Percentiles rank a stretch among this genome's conserved stretches.
Conservation (phyloP, 2,329 filamentous ascomycete species). For the Tympanopsis confertula region DNA sequence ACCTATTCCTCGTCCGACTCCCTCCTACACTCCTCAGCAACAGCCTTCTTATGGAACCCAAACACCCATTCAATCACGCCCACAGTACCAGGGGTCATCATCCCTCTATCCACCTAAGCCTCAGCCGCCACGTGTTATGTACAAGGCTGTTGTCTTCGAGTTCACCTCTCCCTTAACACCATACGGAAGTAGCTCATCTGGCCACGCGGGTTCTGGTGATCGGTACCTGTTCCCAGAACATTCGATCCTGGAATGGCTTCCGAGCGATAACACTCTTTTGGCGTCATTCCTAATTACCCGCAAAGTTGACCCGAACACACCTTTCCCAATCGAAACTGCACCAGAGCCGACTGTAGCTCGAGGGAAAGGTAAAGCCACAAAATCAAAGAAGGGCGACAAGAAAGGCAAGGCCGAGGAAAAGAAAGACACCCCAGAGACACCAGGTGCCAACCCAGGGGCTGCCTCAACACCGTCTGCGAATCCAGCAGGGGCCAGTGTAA, state of each 20-base stretch:
- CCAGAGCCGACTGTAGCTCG: conserved; percentile 14
- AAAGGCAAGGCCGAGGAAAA: background rate
- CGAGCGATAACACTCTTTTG: conserved; percentile 28
- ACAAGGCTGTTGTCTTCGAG: conserved; percentile 33
- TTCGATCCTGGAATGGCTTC: conserved; percentile 31
- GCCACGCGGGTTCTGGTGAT: conserved; percentile 27
- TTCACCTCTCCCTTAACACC: conserved; percentile 26
- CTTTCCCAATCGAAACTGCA: conserved; percentile 20
- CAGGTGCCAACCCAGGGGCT: no score
- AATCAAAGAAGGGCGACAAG: conserved; percentile 22
- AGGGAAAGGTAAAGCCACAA: conserved; percentile 14
- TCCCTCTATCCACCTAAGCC: conserved; percentile 17
- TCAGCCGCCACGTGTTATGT: conserved; percentile 20
- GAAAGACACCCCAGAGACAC: background rate
- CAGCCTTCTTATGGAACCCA: conserved; percentile 1
- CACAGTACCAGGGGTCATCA: conserved; percentile 17
- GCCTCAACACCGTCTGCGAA: background rate
- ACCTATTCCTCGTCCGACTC: conserved; percentile 10
- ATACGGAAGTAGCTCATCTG: conserved; percentile 17
- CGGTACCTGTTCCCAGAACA: conserved; percentile 34
- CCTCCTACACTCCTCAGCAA: conserved; percentile 11
- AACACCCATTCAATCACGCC: background rate
- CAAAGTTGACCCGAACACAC: conserved; percentile 23
- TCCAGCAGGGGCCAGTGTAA: background rate
- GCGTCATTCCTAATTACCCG: conserved; percentile 32